These are phyloP conservation scores for Cladorrhinum samala DNA, from an alignment of 495 filamentous ascomycete genomes.

Conservation along the genomic window DNA sequence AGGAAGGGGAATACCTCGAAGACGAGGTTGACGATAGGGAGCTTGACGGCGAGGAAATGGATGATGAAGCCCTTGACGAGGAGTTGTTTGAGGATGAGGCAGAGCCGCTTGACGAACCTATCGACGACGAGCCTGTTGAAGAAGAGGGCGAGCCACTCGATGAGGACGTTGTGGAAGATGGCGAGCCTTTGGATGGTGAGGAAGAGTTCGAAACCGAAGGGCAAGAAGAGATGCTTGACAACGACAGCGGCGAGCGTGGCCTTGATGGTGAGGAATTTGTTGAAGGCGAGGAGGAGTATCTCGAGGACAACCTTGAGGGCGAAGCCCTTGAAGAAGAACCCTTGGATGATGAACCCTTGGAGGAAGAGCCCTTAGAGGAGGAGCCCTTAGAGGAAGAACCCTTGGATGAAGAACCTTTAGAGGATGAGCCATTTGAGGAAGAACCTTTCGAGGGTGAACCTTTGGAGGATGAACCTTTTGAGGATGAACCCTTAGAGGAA, in stretches of 20 bases:
- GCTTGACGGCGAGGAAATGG: background rate
- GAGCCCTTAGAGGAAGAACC: background rate
- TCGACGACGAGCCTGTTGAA: background rate
- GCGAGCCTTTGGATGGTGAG: background rate
- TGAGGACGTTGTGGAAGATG: slow-evolving; percentile 2
- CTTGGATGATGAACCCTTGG: background rate
- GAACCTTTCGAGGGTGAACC: background rate
- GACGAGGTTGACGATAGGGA: background rate
- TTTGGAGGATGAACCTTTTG: background rate
- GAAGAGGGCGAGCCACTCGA: background rate
- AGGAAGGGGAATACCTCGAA: background rate
- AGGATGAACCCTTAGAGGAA: background rate
- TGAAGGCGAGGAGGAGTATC: slow-evolving; percentile 1
- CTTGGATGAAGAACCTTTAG: background rate
- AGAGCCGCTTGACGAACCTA: no score
- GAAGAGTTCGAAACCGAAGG: background rate
- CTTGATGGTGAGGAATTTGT: slow-evolving; percentile 1
- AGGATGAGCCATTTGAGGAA: background rate
- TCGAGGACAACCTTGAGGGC: slow-evolving; percentile 3
- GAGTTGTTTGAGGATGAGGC: background rate
- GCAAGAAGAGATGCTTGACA: slow-evolving; percentile 1
- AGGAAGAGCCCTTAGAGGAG: background rate
- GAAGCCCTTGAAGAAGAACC: background rate
- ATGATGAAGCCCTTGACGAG: background rate
- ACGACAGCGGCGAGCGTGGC: slow-evolving; percentile 2